These are phyloP conservation scores for Mimosa pudica DNA, from an alignment of 306 rosid genomes.

Conservation along the genomic window DNA sequence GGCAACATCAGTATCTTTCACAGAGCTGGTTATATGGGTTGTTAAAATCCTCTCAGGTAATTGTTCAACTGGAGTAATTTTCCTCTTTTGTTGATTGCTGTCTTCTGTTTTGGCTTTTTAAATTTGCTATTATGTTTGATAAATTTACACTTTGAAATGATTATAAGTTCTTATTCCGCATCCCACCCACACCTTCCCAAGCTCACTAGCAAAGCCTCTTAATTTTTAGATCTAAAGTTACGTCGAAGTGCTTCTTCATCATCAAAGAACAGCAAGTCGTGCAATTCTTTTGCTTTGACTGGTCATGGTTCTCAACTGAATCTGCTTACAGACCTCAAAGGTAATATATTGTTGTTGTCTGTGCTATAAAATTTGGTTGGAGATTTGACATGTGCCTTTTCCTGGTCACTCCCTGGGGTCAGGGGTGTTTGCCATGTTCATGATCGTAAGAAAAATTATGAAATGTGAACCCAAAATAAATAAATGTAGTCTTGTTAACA, in stretches of 20 bases:
- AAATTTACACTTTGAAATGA: conserved; percentile 36
- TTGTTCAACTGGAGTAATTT: conserved; percentile 25
- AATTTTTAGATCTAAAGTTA: conserved; percentile 23
- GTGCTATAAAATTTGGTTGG: not conserved
- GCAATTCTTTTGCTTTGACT: not conserved
- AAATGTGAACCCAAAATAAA: not conserved
- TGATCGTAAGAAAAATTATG: not conserved
- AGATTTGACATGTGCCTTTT: not conserved
- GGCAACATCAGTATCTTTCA: conserved; percentile 52
- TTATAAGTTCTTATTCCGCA: conserved; percentile 40
- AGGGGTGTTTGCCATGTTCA: not conserved
- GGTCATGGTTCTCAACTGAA: conserved; percentile 24
- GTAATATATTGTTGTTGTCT: conserved; percentile 3
- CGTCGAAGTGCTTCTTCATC: conserved; percentile 12
- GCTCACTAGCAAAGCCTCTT: not conserved
- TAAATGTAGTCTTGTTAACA: not conserved
- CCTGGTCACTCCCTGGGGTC: not conserved
- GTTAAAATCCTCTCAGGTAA: conserved; percentile 90
- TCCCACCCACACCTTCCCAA: conserved; percentile 1
- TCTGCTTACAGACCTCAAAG: not conserved
- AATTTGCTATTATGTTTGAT: conserved; percentile 26
- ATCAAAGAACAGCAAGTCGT: conserved; percentile 14
- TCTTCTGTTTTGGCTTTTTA: not conserved
- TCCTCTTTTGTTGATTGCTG: conserved; percentile 5
- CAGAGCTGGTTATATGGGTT: conserved; percentile 67